Base-by-base conservation (phyloP, 176 grass and related monocot genomes). In the Hyparrhenia diplandra region DNA sequence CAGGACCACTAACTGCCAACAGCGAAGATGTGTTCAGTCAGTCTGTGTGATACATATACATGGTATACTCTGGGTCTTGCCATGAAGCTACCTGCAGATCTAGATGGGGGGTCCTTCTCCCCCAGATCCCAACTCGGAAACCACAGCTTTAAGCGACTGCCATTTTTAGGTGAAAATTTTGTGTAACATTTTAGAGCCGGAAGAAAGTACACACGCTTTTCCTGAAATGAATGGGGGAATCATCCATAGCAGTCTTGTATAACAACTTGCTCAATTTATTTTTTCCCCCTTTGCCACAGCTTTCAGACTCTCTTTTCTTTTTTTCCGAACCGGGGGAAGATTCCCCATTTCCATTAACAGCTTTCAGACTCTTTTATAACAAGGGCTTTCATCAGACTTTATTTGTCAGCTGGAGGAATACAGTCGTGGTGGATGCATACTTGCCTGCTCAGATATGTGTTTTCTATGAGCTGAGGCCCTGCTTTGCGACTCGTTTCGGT, bases 1-100 rank as follows among this genome's bases (percentile, higher is more conserved):
- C 71, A 64, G 77, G 78, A 89, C 73, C 83, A 86, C 73, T 25
- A 35, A 78, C 29, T 73, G 61, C 58, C 67, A 78, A 42, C 20
- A n/a, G 73, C 35, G 49, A 82, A 78, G 73, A 73, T 67, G n/a
- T 37, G 16, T 30, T 36, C 14, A 41, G 64, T 58, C 24, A 75
- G 76, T 30, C 14, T 67, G 29, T 79, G 13, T 11, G 62, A 17
- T 71, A 17, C 23, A 45, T 27, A 37, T n/a, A n/a, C 10, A 36
- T 21, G 3, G 4, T 65, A n/a, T 64, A 34, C 24, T 57, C 46
- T 57, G 47, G 14, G 24, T 32, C 10, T 57, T 32, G 25, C 67
- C 54, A 42, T 46, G 59, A 25, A 60, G 34, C 11, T 14, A 72
- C 35, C 35, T 71, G 39, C 14, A 67, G 47, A 74, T 84, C 61